A percentile compares a stretch with the other conserved stretches of the same genome.
Conservation (phyloP, 176 grass and related monocot species). For the Triticum aestivum region DNA sequence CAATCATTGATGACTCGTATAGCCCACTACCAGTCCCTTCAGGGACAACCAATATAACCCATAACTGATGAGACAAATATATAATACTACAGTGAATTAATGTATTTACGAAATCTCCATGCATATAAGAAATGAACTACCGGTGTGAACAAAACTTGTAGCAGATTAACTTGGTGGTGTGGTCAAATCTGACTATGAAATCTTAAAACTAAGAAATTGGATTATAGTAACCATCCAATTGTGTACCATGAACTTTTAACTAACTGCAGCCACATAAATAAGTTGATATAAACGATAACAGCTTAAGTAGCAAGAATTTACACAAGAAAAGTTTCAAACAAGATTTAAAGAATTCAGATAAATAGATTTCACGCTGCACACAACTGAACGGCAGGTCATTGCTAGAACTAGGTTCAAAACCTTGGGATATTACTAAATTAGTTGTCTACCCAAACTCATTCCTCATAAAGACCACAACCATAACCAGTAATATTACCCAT, state of each 20-base stretch:
- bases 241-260: neutral
- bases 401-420: conserved; percentile 3
- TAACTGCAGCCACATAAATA: neutral
- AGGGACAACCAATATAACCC: neutral
- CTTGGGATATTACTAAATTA: neutral
- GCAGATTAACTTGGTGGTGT: neutral
- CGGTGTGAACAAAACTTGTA: neutral
- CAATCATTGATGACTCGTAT: conserved; percentile 14
- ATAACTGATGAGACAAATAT: conserved; percentile 22
- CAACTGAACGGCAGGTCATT: neutral
- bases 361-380: conserved; percentile 9
- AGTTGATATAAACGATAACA: neutral
- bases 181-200: neutral
- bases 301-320: neutral
- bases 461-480: neutral
- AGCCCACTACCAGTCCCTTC: neutral
- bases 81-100: conserved; percentile 20
- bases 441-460: neutral
- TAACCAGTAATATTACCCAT: neutral
- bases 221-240: neutral
- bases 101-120: neutral
- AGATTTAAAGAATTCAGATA: neutral
- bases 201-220: neutral
- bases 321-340: neutral
- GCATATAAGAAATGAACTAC: neutral